phyloP scores from a whole-genome alignment of 2,329 filamentous ascomycete genomes.

The Colletotrichum siamense region DNA sequence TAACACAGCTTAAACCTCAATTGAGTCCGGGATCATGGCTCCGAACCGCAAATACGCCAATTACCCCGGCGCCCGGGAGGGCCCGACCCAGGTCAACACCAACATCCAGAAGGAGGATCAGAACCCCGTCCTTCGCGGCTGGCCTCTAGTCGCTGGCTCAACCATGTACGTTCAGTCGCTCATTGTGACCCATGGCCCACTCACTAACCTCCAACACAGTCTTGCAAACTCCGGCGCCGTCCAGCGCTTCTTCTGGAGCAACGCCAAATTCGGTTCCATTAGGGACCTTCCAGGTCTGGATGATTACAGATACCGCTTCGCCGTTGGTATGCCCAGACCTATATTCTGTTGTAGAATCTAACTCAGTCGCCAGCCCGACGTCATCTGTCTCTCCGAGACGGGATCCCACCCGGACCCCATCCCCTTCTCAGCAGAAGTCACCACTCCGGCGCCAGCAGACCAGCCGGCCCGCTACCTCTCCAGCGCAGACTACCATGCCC shows the following conservation, averaged over 20 bases:
- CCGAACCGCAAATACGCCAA: conserved; percentile 23
- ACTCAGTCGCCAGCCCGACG: conserved; percentile 52
- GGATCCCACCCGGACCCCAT: conserved; percentile 25
- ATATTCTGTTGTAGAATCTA: not conserved
- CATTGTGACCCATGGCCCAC: not conserved
- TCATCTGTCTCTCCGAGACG: conserved; percentile 53
- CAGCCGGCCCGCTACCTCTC: conserved; percentile 66
- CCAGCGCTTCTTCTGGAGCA: conserved; percentile 72
- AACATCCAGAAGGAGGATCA: conserved; percentile 44
- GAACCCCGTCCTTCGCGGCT: conserved; percentile 75
- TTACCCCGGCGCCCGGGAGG: conserved; percentile 21
- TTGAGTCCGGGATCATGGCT: conserved; percentile 6
- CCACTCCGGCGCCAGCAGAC: conserved; percentile 43
- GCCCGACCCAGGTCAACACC: not conserved
- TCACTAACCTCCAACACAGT: conserved; percentile 38
- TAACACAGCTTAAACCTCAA: not conserved
- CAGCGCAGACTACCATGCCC: conserved; percentile 76
- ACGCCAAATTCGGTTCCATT: conserved; percentile 62
- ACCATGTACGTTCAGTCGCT: conserved; percentile 55
- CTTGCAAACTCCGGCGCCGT: conserved; percentile 65
- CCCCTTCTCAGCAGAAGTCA: conserved; percentile 39
- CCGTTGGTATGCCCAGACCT: conserved; percentile 16
- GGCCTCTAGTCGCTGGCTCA: conserved; percentile 65
- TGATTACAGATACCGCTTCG: conserved; percentile 48
- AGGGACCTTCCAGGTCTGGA: conserved; percentile 53